These are phyloP conservation scores for Microsporum ferrugineum DNA, from an alignment of 2,329 filamentous ascomycete species.

Conservation along the genomic window DNA sequence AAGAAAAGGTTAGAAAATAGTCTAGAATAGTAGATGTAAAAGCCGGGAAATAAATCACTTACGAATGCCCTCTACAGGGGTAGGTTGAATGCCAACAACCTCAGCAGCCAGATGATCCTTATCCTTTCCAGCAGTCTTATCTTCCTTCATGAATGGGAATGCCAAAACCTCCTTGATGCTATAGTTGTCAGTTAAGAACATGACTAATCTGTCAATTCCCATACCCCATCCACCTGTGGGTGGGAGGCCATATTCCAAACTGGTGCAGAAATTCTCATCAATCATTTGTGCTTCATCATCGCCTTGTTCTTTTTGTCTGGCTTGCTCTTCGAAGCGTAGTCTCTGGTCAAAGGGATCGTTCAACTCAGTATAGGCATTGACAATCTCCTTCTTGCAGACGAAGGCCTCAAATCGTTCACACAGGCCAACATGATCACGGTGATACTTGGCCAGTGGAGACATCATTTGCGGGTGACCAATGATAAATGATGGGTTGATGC, in stretches of 20 bases:
- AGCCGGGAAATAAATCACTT: constrained; percentile 18
- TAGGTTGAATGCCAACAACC: constrained; percentile 48
- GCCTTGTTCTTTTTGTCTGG: constrained; percentile 86
- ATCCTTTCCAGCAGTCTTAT: constrained; percentile 39
- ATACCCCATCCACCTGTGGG: constrained; percentile 95
- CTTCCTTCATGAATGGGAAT: constrained; percentile 97
- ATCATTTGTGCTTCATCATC: constrained; percentile 94
- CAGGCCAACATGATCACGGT: constrained; percentile 67
- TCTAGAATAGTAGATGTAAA: not conserved
- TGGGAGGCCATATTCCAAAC: constrained; percentile 80
- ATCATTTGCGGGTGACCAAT: constrained; percentile 76
- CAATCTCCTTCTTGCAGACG: constrained; percentile 93
- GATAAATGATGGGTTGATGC: constrained; percentile 88
- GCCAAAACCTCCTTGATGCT: constrained; percentile 91
- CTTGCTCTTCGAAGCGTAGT: constrained; percentile 86
- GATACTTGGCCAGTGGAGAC: constrained; percentile 93
- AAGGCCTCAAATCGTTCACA: constrained; percentile 98
- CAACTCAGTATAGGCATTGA: constrained; percentile 95
- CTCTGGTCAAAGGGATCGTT: constrained; percentile 95
- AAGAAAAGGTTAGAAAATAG: constrained; percentile 3
- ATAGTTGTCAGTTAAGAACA: constrained; percentile 94
- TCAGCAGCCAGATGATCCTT: constrained; percentile 45
- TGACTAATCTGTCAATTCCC: constrained; percentile 86
- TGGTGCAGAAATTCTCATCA: constrained; percentile 88
- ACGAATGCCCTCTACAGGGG: constrained; percentile 50